A percentile compares a stretch with the other conserved stretches of the same genome.
phyloP scores from a whole-genome alignment of 495 filamentous ascomycete species.

The Penicillium mononematosum region DNA sequence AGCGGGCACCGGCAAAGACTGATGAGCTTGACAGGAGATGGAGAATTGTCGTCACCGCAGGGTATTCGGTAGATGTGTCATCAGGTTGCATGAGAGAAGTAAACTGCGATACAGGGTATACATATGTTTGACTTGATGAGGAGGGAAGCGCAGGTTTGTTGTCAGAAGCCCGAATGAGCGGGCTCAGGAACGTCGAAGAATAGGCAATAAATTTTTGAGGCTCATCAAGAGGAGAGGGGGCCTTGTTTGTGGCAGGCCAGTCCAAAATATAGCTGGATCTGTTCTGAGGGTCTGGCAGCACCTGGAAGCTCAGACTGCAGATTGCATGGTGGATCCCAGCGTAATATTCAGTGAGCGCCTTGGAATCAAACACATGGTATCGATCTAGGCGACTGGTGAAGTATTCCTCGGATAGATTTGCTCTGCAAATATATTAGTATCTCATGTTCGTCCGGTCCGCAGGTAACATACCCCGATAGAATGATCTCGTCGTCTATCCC shows the following conservation, averaged over 20 bases:
- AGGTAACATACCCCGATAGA: conserved; percentile 68
- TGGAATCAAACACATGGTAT: conserved; percentile 86
- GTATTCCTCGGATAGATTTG: conserved; percentile 91
- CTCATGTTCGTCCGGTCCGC: background rate
- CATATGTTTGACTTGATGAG: conserved; percentile 59
- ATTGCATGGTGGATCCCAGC: conserved; percentile 71
- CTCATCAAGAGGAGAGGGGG: conserved; percentile 66
- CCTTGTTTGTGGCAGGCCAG: conserved; percentile 77
- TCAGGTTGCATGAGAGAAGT: conserved; percentile 73
- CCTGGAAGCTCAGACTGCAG: conserved; percentile 75
- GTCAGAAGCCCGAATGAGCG: conserved; percentile 57
- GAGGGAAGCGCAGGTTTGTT: conserved; percentile 29
- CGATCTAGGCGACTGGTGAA: conserved; percentile 94
- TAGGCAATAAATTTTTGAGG: conserved; percentile 65
- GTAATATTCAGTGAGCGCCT: conserved; percentile 80
- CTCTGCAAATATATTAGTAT: conserved; percentile 42
- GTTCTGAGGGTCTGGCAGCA: conserved; percentile 58
- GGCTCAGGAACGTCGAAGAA: conserved; percentile 62
- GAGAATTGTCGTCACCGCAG: conserved; percentile 71
- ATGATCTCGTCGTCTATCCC: conserved; percentile 96
- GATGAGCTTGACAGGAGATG: conserved; percentile 56
- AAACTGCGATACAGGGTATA: conserved; percentile 82
- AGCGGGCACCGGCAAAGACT: conserved; percentile 63
- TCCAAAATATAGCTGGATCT: conserved; percentile 65
- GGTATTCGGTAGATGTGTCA: conserved; percentile 82